Conservation (phyloP, 495 filamentous ascomycete genomes). For the Thozetella sp. region DNA sequence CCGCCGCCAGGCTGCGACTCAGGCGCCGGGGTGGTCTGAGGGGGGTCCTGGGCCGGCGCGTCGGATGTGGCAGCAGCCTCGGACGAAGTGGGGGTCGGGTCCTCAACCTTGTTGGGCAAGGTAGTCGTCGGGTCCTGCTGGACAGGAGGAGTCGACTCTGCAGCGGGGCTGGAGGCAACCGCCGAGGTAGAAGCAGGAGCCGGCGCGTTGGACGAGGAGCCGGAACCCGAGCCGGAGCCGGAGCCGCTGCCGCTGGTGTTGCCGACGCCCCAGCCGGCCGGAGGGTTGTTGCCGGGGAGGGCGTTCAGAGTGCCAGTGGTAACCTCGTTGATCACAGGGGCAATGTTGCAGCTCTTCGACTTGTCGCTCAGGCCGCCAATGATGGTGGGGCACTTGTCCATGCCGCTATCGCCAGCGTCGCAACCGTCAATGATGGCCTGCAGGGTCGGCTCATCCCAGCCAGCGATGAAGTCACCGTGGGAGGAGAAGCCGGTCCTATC, state of each 20-base stretch:
- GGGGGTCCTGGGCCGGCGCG: conserved; percentile 27
- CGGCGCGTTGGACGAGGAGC: conserved; percentile 1
- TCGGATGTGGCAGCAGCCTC: conserved; percentile 32
- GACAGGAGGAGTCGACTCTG: conserved; percentile 7
- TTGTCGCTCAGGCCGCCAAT: conserved; percentile 39
- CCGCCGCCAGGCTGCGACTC: background rate
- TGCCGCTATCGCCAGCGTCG: conserved; percentile 49
- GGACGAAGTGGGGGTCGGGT: conserved; percentile 27
- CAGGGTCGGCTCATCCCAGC: conserved; percentile 66
- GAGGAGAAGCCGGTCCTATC: conserved; percentile 58
- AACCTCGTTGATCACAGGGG: conserved; percentile 35
- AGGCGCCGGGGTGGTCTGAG: conserved; percentile 14
- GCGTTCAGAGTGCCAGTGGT: conserved; percentile 29
- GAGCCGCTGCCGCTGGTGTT: conserved; percentile 19
- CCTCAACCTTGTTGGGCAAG: conserved; percentile 13
- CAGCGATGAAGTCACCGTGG: conserved; percentile 75
- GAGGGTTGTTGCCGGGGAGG: conserved; percentile 63
- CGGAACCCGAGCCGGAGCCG: conserved; percentile 10
- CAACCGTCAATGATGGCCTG: conserved; percentile 65
- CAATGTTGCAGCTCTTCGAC: conserved; percentile 45
- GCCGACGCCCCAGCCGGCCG: conserved; percentile 41
- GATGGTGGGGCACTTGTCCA: conserved; percentile 57
- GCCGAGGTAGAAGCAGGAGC: conserved; percentile 3
- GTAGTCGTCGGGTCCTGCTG: background rate
- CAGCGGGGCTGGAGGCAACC: conserved; percentile 14